A percentile compares a stretch with the other conserved stretches of the same genome.
These are phyloP conservation scores for Coniochaeta pulveracea DNA, from an alignment of 2,329 filamentous ascomycete species.

Conservation along the genomic window DNA sequence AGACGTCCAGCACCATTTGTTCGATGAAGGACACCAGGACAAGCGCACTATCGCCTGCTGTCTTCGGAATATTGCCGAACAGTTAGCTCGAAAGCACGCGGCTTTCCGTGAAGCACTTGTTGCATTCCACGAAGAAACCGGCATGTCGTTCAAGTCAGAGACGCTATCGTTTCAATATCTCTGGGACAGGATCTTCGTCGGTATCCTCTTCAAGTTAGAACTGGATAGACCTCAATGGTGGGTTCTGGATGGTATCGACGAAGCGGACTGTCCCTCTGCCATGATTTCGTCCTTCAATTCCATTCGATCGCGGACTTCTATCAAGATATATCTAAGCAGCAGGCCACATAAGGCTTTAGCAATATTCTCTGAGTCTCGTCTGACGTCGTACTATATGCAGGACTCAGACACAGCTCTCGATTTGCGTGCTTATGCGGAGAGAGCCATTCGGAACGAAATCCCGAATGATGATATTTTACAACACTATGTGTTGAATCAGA, in stretches of 20 bases:
- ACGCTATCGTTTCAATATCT: background rate
- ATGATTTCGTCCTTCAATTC: background rate
- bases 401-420: background rate
- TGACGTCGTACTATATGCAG: background rate
- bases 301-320: background rate
- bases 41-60: background rate
- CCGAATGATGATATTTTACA: background rate
- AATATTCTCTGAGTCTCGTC: background rate
- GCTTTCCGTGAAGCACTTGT: slow-evolving; percentile 1
- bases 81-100: background rate
- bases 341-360: background rate
- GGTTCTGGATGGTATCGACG: slow-evolving; percentile 4
- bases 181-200: slow-evolving; percentile 3
- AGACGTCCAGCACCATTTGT: slow-evolving; percentile 1
- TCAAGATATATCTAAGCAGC: slow-evolving; percentile 3
- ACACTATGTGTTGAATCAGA: background rate
- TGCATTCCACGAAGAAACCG: slow-evolving; percentile 1
- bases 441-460: background rate
- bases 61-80: slow-evolving; percentile 4
- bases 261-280: background rate
- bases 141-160: background rate
- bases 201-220: background rate
- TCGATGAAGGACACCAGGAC: background rate
- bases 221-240: background rate
- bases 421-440: background rate